Evolutionary conservation across 2,329 filamentous ascomycete species (phyloP).

Genomic region (Colletotrichum sp.): DNA sequence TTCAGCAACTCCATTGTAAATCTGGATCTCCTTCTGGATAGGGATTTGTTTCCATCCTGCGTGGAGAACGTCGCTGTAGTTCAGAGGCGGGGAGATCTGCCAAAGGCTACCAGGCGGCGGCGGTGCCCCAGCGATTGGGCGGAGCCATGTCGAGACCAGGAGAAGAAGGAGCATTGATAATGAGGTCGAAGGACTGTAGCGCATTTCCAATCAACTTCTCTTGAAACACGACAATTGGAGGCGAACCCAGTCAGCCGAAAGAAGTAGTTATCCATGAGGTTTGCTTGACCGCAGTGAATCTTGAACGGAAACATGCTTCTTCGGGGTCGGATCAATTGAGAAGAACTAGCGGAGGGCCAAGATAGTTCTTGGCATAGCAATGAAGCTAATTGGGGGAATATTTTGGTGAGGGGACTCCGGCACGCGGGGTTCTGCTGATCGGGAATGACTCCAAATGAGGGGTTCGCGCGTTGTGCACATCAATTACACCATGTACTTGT

Average conservation of each 20-base stretch:
- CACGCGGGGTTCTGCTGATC: background rate
- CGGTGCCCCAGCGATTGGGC: background rate
- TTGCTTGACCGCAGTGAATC: background rate
- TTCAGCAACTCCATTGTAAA: conserved; percentile 25
- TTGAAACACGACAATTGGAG: background rate
- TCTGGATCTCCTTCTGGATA: conserved; percentile 22
- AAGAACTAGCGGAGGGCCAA: background rate
- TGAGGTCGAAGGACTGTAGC: background rate
- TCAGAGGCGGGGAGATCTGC: conserved; percentile 23
- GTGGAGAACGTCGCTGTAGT: conserved; percentile 27
- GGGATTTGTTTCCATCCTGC: conserved; percentile 29
- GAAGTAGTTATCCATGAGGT: background rate
- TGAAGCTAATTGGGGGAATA: background rate
- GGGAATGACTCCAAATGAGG: background rate
- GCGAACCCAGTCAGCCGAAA: background rate
- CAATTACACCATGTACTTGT: background rate
- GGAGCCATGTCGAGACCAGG: background rate
- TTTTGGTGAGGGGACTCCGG: background rate
- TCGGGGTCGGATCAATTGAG: background rate
- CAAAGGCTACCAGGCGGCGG: conserved; percentile 20
- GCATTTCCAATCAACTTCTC: background rate
- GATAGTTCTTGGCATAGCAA: background rate
- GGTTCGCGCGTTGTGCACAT: background rate
- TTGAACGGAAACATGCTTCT: background rate
- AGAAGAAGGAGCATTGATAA: background rate